Base-by-base conservation (phyloP, 2,329 filamentous ascomycete genomes). In the Furcasterigmium sp. region DNA sequence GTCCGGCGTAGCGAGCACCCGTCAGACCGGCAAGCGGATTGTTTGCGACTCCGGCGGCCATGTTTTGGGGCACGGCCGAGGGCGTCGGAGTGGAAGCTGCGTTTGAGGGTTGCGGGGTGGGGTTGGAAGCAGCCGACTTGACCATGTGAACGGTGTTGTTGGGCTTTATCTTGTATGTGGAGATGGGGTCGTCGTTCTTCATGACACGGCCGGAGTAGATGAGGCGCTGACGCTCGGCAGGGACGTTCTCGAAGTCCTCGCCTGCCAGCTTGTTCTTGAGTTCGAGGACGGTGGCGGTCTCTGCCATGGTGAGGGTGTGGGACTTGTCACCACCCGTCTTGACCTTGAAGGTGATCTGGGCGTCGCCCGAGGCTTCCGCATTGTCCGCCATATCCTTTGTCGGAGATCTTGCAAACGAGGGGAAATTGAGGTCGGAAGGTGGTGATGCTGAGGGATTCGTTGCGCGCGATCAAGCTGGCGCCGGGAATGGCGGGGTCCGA, bases 131-230 rank as follows among this genome's bases (percentile, higher is more conserved):
- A 36, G 93, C 91, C 61, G 90, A 94, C 74, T 95, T 96, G 57
- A 98, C 93, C 56, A 98, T 79, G 64, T 98, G 93, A 54, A 98
- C 82, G 15, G 91, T 97, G 66, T 97, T 93, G 51, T 91, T 90
- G 51, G 88, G 77, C 75, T 96, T 96, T 66, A 98, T 91, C 74
- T 96, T 97, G 72, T 94, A 94, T 44, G 81, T 80, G 51, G 76
- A 81, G 35, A 98, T 71, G 0, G 86, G 84, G 56, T 98, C 91
- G 46, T 85, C 82, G 63, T 98, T 93, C 73, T 97, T 98, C 70
- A 98, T 82, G 48, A 98, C 91, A 48, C 91, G 85, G 42, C 93
- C 93, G 6, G 91, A 96, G 73, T 97, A 98, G 69, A 98, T 98
- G 51, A 98, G 76, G 48, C 93, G 87, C 69, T 97, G 91, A 54